phyloP scores from a whole-genome alignment of 176 grass and related monocot species.

The Aechmea fasciata region DNA sequence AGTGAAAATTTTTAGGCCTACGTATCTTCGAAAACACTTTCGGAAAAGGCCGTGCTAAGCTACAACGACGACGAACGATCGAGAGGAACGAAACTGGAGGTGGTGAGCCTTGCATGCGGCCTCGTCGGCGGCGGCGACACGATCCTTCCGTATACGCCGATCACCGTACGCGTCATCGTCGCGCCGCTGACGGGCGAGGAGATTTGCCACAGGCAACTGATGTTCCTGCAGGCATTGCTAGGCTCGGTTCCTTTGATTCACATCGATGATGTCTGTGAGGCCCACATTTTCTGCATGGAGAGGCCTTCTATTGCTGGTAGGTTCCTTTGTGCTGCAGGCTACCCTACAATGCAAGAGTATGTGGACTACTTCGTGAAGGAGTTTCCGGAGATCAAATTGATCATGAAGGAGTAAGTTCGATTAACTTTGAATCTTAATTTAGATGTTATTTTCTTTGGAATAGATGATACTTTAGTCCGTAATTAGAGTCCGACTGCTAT shows the following conservation, averaged over 20 bases:
- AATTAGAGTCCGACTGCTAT: too few relatives aligned
- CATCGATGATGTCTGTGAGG: conserved; percentile 58
- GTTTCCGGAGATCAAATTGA: conserved; percentile 31
- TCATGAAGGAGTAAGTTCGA: conserved; percentile 35
- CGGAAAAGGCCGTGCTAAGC: background rate
- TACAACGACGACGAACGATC: background rate
- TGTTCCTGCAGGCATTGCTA: conserved; percentile 41
- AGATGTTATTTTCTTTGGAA: background rate
- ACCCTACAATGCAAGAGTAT: conserved; percentile 30
- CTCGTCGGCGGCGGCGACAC: conserved; percentile 47
- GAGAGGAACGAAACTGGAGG: conserved; percentile 17
- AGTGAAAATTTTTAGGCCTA: conserved; percentile 21
- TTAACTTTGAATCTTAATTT: background rate
- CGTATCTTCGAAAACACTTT: conserved; percentile 34
- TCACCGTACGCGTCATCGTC: conserved; percentile 18
- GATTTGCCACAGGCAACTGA: conserved; percentile 9
- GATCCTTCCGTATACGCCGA: conserved; percentile 17
- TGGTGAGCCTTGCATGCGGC: conserved; percentile 39
- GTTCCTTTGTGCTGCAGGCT: conserved; percentile 39
- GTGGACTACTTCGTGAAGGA: conserved; percentile 23
- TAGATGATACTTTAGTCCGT: too few relatives aligned
- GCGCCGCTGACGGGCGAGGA: conserved; percentile 33
- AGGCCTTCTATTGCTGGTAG: conserved; percentile 39
- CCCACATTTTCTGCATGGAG: conserved; percentile 59
- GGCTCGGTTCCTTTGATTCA: conserved; percentile 51